Conservation (phyloP, 2,329 filamentous ascomycete genomes). For the Aureobasidium sp. region DNA sequence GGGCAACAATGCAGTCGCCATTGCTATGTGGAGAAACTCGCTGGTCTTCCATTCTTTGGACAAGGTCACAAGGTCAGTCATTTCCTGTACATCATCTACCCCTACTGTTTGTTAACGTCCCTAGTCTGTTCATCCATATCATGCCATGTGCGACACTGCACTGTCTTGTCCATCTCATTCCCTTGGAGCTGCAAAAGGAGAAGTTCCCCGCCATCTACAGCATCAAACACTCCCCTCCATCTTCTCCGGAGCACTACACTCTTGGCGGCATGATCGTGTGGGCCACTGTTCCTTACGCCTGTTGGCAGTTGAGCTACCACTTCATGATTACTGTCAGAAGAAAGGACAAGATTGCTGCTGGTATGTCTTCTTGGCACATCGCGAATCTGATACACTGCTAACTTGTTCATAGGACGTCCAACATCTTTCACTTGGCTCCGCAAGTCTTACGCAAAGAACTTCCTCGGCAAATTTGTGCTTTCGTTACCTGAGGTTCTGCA, state of each 20-base stretch:
- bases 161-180: slow-evolving; percentile 78
- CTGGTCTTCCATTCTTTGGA: slow-evolving; percentile 98
- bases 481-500: slow-evolving; percentile 68
- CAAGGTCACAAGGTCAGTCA: slow-evolving; percentile 72
- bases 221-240: slow-evolving; percentile 62
- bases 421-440: slow-evolving; percentile 98
- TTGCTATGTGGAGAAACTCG: slow-evolving; percentile 98
- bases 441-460: slow-evolving; percentile 79
- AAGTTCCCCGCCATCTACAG: slow-evolving; percentile 80
- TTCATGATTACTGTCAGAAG: slow-evolving; percentile 91
- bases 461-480: slow-evolving; percentile 81
- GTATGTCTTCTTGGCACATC: not conserved
- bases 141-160: slow-evolving; percentile 96
- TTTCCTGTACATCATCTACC: not conserved
- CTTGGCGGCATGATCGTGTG: slow-evolving; percentile 82
- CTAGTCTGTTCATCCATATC: slow-evolving; percentile 92
- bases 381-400: not conserved
- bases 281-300: slow-evolving; percentile 84
- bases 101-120: slow-evolving; percentile 1
- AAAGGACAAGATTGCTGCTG: slow-evolving; percentile 92
- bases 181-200: slow-evolving; percentile 55
- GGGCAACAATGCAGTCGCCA: slow-evolving; percentile 94
- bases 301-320: slow-evolving; percentile 93
- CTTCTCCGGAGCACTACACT: slow-evolving; percentile 72
- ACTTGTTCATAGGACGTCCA: slow-evolving; percentile 53